Evolutionary conservation across 495 filamentous ascomycete species (phyloP), one percentile per base, ranked within the genome.

Genomic region (Talaromyces adpressus): DNA sequence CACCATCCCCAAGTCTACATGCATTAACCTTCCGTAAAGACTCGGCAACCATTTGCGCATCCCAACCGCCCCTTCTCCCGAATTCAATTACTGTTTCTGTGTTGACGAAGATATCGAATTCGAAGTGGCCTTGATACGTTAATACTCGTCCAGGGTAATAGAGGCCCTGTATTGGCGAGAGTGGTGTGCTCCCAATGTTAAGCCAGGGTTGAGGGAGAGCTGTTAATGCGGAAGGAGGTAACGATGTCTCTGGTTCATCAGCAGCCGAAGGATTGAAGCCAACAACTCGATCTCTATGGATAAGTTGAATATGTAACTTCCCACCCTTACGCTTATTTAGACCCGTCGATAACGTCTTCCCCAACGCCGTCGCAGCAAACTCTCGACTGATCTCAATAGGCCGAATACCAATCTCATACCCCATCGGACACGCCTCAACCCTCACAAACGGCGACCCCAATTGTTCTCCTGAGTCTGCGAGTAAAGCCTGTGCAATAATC

Each of bases 111-210:
- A 63, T 57, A 63, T 81, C 77, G 47, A 82, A 79, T 57, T 77
- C 78, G 56, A 79, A 75, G 68, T 80, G 77, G 0, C 75, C 74
- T 59, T 79, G 77, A 45, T 73, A 78, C 16, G 75, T 72, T 65
- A 80, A 65, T 16, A 78, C 65, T 29, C 73, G 64, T 0, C 69
- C 72, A 0, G 70, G 72, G 29, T 67, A 66, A 60, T 78, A 80
- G 6, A 81, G 57, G 4, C 79, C 78, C 59, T 81, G 79, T 6
- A 79, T 69, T 0, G 72, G 65, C 53, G 77, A 79, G 8, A 62
- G 52, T 3, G 61, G 68, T 52, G 68, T 78, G 45, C 57, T 64
- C 6, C 77, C 77, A 7, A 74, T 73, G 56, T 63, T 78, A 64
- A 69, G 70, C 74, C 67, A 81, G 3, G 65, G 73, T 22, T 59